Evolutionary conservation across 352 stramenopile species (phyloP), one percentile per base, ranked within the genome.

Genomic region (Phytopythium kandeliae): DNA sequence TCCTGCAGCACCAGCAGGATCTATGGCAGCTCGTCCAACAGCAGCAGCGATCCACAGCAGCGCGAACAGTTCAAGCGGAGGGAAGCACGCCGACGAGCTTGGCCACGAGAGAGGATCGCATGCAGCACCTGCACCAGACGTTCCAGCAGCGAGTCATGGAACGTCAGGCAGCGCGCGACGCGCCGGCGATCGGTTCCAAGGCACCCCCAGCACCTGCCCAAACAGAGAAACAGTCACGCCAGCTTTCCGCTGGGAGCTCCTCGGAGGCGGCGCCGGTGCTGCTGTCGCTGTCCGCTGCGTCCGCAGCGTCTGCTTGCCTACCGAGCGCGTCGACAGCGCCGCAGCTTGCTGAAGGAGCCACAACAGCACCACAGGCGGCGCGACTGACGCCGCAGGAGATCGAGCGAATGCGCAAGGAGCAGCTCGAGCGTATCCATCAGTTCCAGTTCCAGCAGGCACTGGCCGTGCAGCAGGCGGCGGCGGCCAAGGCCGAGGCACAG

Each of bases 391-490:
- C 56, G 10, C 60, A 82, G 28, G 71, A 84, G 21, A 54, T 83
- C 16, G 64, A 85, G 51, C 69, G 71, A 2, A 54, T 69, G 7
- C 62, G 72, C 17, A 62, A 74, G 33, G 69, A 82, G 47, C 69
- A 75, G 15, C 59, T 86, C 9, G 58, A 76, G 31, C 69, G 63
- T 15, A 54, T 89, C 28, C 78, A 89, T 49, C 74, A 86, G 28
- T 60, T 65, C 26, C 67, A 76, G 41, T 36, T 72, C n/a, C 77
- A 76, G 28, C 65, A 63, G 43, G 51, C 48, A 11, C 22, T 33
- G 38, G 28, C n/a, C 4, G 55, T 68, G 56, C 59, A 63, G 35
- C 63, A 61, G 28, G 51, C 79, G 26, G 61, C 67, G 25, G 67
- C 67, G 0, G 56, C 78, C 3, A 44, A 51, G 34, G 60, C 62